Conservation (phyloP, 1,284 basidiomycete genomes). For the Omphalotus olearius region DNA sequence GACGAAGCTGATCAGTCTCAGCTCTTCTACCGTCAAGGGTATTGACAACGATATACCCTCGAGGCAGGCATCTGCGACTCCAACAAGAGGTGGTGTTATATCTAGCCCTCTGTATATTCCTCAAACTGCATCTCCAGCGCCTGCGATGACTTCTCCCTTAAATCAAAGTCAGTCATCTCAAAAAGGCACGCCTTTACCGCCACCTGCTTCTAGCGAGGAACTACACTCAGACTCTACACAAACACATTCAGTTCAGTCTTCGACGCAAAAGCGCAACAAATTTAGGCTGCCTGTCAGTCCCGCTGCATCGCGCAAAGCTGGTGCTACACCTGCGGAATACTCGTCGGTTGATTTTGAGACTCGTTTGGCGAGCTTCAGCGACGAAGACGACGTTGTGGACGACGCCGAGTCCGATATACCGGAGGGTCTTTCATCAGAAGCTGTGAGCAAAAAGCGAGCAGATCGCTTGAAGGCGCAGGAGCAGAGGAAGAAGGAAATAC, state of each 20-base stretch:
- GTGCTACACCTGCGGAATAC: conserved; percentile 51
- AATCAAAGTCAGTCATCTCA: neutral
- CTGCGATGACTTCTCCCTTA: too few relatives aligned
- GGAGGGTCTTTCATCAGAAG: conserved; percentile 17
- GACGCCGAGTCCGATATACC: conserved; percentile 18
- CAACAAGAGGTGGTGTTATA: neutral
- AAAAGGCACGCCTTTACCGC: neutral
- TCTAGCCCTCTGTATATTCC: too few relatives aligned
- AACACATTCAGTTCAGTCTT: neutral
- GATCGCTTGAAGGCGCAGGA: conserved; percentile 9
- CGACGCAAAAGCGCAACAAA: conserved; percentile 4
- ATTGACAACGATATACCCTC: conserved; percentile 4
- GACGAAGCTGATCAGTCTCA: conserved; percentile 45
- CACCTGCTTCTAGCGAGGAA: neutral
- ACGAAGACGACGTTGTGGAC: conserved; percentile 8
- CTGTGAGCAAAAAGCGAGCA: conserved; percentile 11
- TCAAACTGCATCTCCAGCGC: too few relatives aligned
- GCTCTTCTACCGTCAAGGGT: conserved; percentile 14
- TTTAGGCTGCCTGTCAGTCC: conserved; percentile 9
- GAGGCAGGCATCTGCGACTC: neutral
- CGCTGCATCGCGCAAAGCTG: neutral
- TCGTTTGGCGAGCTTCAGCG: conserved; percentile 58
- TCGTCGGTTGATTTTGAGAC: conserved; percentile 73
- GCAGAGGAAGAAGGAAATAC: conserved; percentile 17
- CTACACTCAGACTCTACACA: neutral